A percentile compares a stretch with the other conserved stretches of the same genome.
These are phyloP conservation scores for Pythium periplocum DNA, from an alignment of 352 stramenopile genomes.

Conservation along the genomic window DNA sequence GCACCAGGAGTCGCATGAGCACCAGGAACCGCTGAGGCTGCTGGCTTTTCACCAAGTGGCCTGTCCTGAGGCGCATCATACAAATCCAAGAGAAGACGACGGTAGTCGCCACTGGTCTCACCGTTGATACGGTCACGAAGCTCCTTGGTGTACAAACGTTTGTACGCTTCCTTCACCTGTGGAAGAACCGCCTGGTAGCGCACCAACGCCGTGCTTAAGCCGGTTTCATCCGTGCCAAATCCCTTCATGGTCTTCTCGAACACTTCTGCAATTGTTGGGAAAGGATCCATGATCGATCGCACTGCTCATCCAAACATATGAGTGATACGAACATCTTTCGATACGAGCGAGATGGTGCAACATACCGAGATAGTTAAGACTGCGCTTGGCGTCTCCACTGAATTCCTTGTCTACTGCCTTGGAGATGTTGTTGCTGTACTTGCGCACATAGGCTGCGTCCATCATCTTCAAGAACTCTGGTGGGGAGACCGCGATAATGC, in stretches of 20 bases:
- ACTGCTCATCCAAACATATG: slow-evolving; percentile 12
- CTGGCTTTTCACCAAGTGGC: slow-evolving; percentile 10
- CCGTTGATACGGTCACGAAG: slow-evolving; percentile 51
- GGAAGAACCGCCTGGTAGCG: slow-evolving; percentile 60
- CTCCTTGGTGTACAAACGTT: slow-evolving; percentile 53
- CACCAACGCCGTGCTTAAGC: slow-evolving; percentile 56
- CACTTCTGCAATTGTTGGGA: slow-evolving; percentile 49
- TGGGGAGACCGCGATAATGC: slow-evolving; percentile 46
- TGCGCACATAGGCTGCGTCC: slow-evolving; percentile 64
- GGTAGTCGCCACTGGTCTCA: slow-evolving; percentile 56
- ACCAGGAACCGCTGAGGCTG: not conserved
- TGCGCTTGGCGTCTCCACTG: slow-evolving; percentile 68
- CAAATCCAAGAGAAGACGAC: slow-evolving; percentile 53
- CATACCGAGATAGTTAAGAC: slow-evolving; percentile 45
- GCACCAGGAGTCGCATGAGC: slow-evolving; percentile 4
- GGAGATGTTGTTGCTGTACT: slow-evolving; percentile 78
- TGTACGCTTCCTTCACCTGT: slow-evolving; percentile 41
- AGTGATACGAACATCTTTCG: not conserved
- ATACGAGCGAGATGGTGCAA: too few relatives aligned
- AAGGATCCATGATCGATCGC: slow-evolving; percentile 53
- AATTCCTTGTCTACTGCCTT: slow-evolving; percentile 82
- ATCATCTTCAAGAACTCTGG: slow-evolving; percentile 63
- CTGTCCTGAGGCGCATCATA: slow-evolving; percentile 64
- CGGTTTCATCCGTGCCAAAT: slow-evolving; percentile 62
- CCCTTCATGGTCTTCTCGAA: slow-evolving; percentile 65